These are phyloP conservation scores for Aureobasidium sp. DNA, from an alignment of 2,329 filamentous ascomycete species.

Conservation along the genomic window DNA sequence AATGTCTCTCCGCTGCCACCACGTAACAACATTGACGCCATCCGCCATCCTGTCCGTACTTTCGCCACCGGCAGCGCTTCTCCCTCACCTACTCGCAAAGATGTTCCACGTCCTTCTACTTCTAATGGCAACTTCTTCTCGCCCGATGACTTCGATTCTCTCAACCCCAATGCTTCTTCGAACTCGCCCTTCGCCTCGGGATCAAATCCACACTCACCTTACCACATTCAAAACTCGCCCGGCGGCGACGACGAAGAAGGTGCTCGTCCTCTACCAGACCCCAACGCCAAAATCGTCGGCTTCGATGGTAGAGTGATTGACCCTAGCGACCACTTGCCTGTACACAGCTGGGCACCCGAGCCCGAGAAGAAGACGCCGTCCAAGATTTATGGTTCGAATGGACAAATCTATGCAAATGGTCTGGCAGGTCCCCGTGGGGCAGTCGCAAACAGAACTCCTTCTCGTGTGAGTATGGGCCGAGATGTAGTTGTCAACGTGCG, in stretches of 20 bases:
- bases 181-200: slow-evolving; percentile 14
- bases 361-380: slow-evolving; percentile 51
- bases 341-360: slow-evolving; percentile 70
- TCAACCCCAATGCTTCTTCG: slow-evolving; percentile 48
- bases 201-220: slow-evolving; percentile 19
- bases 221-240: slow-evolving; percentile 17
- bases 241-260: background rate
- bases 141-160: slow-evolving; percentile 65
- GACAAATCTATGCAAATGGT: slow-evolving; percentile 26
- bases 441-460: slow-evolving; percentile 10
- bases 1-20: slow-evolving; percentile 16
- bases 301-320: slow-evolving; percentile 70
- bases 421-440: slow-evolving; percentile 2
- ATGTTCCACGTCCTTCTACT: slow-evolving; percentile 51
- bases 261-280: slow-evolving; percentile 19
- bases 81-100: slow-evolving; percentile 54
- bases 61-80: slow-evolving; percentile 6
- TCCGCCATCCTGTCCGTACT: slow-evolving; percentile 15
- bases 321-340: slow-evolving; percentile 70
- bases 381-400: slow-evolving; percentile 29
- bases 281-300: slow-evolving; percentile 61
- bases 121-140: slow-evolving; percentile 56
- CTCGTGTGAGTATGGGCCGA: slow-evolving; percentile 17
- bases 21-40: slow-evolving; percentile 31
- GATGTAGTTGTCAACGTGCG: slow-evolving; percentile 28